Base-by-base conservation (phyloP, 2,329 filamentous ascomycete species). In the Zarea fungicola region DNA sequence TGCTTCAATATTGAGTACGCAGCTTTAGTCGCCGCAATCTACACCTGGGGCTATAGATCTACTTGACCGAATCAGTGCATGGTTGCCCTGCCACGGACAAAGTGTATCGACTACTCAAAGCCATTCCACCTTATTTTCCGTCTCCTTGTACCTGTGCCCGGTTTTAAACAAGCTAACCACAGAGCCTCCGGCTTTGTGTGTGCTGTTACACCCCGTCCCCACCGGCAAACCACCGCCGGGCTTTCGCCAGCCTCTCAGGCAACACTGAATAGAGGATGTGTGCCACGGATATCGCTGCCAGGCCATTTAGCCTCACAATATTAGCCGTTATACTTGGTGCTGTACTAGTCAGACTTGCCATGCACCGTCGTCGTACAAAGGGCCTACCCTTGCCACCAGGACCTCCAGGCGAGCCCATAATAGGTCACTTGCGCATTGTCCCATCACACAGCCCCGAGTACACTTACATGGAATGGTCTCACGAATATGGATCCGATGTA, bases 401-500 rank as follows among this genome's bases (percentile, higher is more conserved):
- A 0, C 65, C 65, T 6, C 60, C 63, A 1, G 60, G 57, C 1
- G 65, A 68, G 26, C 67, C 67, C 2, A 57, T 77, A 13, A 58
- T 72, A 6, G 74, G 75, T 4, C 73, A 72, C 43, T 55, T 65
- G 6, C 67, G 69, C 4, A 63, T 78, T 47, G 64, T 72, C 10
- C 74, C 65, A 0, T 55, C 57, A 3, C 54, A 62, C 43, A 61
- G 60, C 37, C 62, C 64, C 4, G 62, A 64, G 26, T 58, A 60
- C 39, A 55, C 56, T 5, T 66, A 64, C 47, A 60, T 62, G 51
- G 48, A 51, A 32, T 62, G 60, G 60, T 60, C 59, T 1, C 51
- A 58, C 11, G 51, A 64, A 85, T 65, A 86, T 86, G 63, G 81
- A 1, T 65, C 62, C 19, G 62, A 64, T 28, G 52, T 64, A 2